Evolutionary conservation across 345 rosid genomes (phyloP).

Genomic region (Camelina neglecta): DNA sequence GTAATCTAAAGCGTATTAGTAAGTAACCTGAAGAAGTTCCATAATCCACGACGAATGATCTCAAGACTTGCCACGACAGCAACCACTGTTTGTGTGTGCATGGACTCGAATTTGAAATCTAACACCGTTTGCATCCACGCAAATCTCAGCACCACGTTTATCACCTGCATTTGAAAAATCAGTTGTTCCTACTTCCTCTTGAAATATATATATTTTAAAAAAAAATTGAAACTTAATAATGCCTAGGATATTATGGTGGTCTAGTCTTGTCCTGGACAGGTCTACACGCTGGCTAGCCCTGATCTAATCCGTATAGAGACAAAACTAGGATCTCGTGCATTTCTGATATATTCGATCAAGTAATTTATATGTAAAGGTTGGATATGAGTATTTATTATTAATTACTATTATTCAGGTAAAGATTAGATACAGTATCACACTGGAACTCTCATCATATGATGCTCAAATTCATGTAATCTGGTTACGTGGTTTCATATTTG

Average conservation of each 20-base stretch:
- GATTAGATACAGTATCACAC: too few relatives aligned
- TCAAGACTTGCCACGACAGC: conserved; percentile 69
- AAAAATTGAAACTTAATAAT: neutral
- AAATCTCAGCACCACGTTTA: conserved; percentile 67
- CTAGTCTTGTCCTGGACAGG: neutral
- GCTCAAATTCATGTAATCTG: too few relatives aligned
- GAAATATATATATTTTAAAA: neutral
- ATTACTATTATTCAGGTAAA: too few relatives aligned
- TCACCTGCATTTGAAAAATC: conserved; percentile 49
- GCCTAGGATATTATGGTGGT: neutral
- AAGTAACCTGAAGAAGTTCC: conserved; percentile 80
- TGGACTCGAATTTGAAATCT: conserved; percentile 48
- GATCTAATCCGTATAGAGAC: too few relatives aligned
- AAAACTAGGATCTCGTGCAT: too few relatives aligned
- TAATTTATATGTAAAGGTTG: too few relatives aligned
- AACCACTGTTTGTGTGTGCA: conserved; percentile 53
- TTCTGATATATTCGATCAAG: too few relatives aligned
- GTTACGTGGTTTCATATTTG: too few relatives aligned
- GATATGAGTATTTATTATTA: too few relatives aligned
- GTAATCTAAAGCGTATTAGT: neutral
- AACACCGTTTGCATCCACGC: conserved; percentile 74
- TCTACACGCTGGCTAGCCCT: too few relatives aligned
- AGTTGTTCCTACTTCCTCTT: neutral
- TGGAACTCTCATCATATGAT: too few relatives aligned
- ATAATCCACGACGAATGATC: conserved; percentile 77